Conservation (phyloP, 75 land plant genomes). For the Larix kaempferi region DNA sequence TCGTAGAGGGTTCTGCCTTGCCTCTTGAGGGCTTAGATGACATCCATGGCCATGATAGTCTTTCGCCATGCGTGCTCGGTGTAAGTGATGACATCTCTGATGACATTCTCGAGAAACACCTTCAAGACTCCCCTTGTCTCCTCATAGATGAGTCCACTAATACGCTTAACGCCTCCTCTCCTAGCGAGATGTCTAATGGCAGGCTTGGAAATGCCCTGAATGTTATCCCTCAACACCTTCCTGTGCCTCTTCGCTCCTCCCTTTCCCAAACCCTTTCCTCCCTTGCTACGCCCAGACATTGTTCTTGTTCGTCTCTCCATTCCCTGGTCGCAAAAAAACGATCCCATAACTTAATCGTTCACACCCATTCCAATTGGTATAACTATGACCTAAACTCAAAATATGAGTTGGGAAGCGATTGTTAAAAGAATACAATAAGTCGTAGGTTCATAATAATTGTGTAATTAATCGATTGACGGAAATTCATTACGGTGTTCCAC, state of each 20-base stretch:
- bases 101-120: background rate
- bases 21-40: conserved; percentile 19
- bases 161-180: conserved; percentile 10
- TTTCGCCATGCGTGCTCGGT: conserved; percentile 25
- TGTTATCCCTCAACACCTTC: conserved; percentile 22
- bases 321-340: too few species aligned
- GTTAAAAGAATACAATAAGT: too few species aligned
- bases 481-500: too few species aligned
- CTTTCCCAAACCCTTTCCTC: conserved; percentile 40
- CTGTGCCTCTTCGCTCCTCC: conserved; percentile 36
- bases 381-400: too few species aligned
- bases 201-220: conserved; percentile 22
- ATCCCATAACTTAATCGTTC: too few species aligned
- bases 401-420: too few species aligned
- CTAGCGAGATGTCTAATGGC: background rate
- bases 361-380: too few species aligned
- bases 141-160: conserved; percentile 12
- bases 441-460: too few species aligned
- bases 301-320: too few species aligned
- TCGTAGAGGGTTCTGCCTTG: too few species aligned
- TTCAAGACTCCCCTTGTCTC: conserved; percentile 8
- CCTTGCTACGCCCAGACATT: conserved; percentile 41
- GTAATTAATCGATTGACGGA: too few species aligned
- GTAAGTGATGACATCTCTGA: conserved; percentile 4
- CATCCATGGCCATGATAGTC: conserved; percentile 31